Percentiles rank a stretch among this genome's conserved stretches.
Evolutionary conservation across 192 early-diverging fungal genomes (phyloP).

Genomic region (Entophlyctis helioformis): DNA sequence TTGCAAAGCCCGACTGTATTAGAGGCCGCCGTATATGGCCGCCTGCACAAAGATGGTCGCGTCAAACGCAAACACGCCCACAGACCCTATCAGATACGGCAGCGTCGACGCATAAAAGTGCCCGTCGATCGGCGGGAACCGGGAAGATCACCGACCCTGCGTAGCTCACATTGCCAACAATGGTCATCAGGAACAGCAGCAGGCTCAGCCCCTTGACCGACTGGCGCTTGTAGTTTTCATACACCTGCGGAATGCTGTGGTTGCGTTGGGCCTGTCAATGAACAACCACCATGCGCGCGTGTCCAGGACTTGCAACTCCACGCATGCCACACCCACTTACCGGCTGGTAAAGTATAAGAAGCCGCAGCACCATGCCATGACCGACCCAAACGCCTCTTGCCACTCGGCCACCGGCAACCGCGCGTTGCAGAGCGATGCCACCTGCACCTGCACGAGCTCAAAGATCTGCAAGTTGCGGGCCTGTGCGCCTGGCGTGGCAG

Average conservation of each 20-base stretch:
- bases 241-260: conserved; percentile 31
- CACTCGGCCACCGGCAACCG: background rate
- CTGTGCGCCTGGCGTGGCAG: background rate
- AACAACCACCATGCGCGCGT: no score
- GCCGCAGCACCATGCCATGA: conserved; percentile 26
- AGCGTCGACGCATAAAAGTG: conserved; percentile 11
- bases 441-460: background rate
- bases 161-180: conserved; percentile 30
- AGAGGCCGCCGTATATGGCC: conserved; percentile 3
- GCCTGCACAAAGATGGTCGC: conserved; percentile 21
- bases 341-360: conserved; percentile 17
- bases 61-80: conserved; percentile 24
- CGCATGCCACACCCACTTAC: conserved; percentile 2
- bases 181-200: conserved; percentile 19
- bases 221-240: conserved; percentile 15
- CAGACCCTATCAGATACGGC: conserved; percentile 27
- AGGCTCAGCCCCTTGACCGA: conserved; percentile 26
- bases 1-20: background rate
- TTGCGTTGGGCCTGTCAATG: no score
- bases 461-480: background rate
- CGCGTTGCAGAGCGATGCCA: conserved; percentile 1
- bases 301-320: no score
- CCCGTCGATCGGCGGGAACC: conserved; percentile 11
- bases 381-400: conserved; percentile 7
- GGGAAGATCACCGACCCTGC: conserved; percentile 16